phyloP scores from a whole-genome alignment of 164 flowering plant genomes.

The Umbilicus rupestris region DNA sequence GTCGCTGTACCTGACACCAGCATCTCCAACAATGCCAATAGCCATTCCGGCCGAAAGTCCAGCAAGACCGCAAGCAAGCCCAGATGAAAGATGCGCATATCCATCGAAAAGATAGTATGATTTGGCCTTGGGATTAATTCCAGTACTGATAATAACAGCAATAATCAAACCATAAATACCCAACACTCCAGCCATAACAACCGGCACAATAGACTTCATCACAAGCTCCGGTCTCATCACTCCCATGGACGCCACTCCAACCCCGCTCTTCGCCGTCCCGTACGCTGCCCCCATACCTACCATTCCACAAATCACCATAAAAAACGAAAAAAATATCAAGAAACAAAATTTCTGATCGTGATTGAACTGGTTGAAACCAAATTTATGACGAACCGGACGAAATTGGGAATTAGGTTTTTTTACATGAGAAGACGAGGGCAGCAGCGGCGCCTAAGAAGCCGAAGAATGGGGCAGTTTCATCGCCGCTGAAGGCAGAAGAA shows the following conservation, averaged over 20 bases:
- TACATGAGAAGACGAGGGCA: no score
- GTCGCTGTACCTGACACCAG: no score
- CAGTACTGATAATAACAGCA: constrained; percentile 84
- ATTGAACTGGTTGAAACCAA: no score
- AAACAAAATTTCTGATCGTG: no score
- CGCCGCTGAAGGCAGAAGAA: no score
- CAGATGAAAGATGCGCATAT: constrained; percentile 76
- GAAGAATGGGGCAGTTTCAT: no score
- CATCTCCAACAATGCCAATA: constrained; percentile 68
- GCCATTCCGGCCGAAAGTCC: constrained; percentile 93
- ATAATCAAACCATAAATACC: constrained; percentile 81
- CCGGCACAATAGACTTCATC: constrained; percentile 90
- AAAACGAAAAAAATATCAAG: no score
- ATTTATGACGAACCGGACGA: no score
- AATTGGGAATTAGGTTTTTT: no score
- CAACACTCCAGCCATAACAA: constrained; percentile 87
- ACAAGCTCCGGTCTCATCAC: constrained; percentile 91
- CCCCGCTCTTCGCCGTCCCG: constrained; percentile 83
- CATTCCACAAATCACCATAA: neutral
- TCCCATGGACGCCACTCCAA: constrained; percentile 86
- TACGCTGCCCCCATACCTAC: constrained; percentile 91
- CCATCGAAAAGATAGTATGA: constrained; percentile 36
- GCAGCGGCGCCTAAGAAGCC: no score
- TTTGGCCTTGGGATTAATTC: constrained; percentile 81
- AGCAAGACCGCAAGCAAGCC: constrained; percentile 83